Conservation (phyloP, 305 asterid genomes). For the Fraxinus nigra region DNA sequence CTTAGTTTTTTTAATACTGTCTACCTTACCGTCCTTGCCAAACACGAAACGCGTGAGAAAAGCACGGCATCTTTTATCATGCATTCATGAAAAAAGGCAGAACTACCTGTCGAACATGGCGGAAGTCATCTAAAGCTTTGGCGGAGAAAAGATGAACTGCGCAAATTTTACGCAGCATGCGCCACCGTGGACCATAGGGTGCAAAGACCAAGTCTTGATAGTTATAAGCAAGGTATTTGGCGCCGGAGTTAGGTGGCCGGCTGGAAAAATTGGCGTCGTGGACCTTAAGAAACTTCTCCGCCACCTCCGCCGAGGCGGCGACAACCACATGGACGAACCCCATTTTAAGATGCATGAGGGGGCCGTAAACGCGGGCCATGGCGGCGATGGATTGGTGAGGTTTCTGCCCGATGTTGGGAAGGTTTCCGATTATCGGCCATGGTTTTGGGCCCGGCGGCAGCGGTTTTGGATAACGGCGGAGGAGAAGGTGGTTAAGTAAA, state of each 20-base stretch:
- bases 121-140: conserved; percentile 75
- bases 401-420: conserved; percentile 63
- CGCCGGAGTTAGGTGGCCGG: conserved; percentile 86
- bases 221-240: conserved; percentile 72
- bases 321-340: conserved; percentile 81
- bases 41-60: not conserved
- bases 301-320: conserved; percentile 66
- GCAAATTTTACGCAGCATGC: conserved; percentile 62
- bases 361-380: conserved; percentile 65
- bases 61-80: not conserved
- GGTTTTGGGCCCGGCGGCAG: conserved; percentile 83
- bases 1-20: not conserved
- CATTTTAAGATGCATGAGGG: conserved; percentile 70
- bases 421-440: conserved; percentile 84
- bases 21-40: not conserved
- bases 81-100: not conserved
- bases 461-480: conserved; percentile 7
- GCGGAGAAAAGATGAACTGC: conserved; percentile 73
- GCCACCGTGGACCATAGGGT: conserved; percentile 92
- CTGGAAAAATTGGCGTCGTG: conserved; percentile 72
- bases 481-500: conserved; percentile 4
- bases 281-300: conserved; percentile 67
- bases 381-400: conserved; percentile 80
- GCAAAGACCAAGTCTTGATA: conserved; percentile 86
- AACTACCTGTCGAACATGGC: conserved; percentile 60